Evolutionary conservation across 805 yeast species (phyloP), one percentile per base, ranked within the genome.

Genomic region (Candida fluviatilis): DNA sequence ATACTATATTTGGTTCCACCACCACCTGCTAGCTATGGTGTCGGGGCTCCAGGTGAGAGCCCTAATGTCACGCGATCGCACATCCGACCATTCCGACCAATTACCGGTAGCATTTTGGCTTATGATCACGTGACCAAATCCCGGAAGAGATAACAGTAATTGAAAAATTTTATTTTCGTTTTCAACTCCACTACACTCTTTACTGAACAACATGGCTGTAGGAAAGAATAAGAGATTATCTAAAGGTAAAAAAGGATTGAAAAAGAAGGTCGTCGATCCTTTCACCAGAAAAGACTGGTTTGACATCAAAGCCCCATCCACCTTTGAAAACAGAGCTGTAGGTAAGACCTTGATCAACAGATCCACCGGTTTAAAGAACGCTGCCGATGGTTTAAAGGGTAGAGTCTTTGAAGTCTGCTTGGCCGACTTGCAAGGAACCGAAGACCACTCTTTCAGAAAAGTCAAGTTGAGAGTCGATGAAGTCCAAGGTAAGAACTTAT

Each of bases 211-310:
- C n/a, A 78, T 80, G 86, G 88, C 85, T 77, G 87, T 83, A 67
- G 91, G 91, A 64, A 84, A 84, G 79, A 84, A 84, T 73, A 84
- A 84, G 82, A 83, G 87, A 76, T 77, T 82, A 62, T 75, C 79
- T 63, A 72, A 73, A 66, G 89, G 88, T 65, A 82, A 82, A 88
- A 89, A 89, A 76, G 96, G 96, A 64, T 75, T 86, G 73, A 89
- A 90, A 95, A 90, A 89, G 95, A 89, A 82, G 82, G 89, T 84
- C 68, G 93, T 87, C 57, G 97, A 89, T 80, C 96, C 96, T 66
- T 89, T 90, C 90, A 77, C 95, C 81, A 86, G 86, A 73, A 89
- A 89, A 76, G 96, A 88, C 64, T 89, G 96, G 96, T 88, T 75
- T 72, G 91, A 84, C 72, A 84, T 88, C 77, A 87, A 87, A 78